Base-by-base conservation (phyloP, 2,329 filamentous ascomycete species). In the Calycina herbarum region DNA sequence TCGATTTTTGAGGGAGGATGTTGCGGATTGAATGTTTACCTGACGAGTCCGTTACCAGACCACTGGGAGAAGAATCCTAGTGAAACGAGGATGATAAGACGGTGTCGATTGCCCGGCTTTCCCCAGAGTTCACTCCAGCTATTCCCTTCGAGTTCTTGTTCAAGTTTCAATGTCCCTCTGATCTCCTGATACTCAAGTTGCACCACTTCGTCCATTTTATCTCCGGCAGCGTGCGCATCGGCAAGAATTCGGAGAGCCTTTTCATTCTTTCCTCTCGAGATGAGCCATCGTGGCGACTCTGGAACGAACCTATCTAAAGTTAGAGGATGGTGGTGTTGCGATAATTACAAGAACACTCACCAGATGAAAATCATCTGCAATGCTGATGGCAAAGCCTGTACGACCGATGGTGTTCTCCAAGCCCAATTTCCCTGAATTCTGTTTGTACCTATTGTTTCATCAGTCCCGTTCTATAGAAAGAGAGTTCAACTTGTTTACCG, bases 31-130 rank as follows among this genome's bases (percentile, higher is more conserved):
- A 51, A 40, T n/a, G 33, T 61, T 59, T 61, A 66, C 64, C 64
- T 66, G 42, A 82, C 79, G 13, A 83, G 72, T 40, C 80, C 81
- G 68, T 86, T 86, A 35, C 84, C 85, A 64, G 80, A 83, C 83
- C 83, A 86, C 69, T 87, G 85, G 8, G 81, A 82, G 77, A 86
- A 86, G 66, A 85, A 77, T 66, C 84, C 84, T 10, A 83, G 78
- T 29, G 80, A 78, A 58, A 86, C 74, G 17, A 83, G 76, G 64
- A 88, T 85, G 59, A 85, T 73, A 35, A 86, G 76, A 45, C 85
- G 79, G 68, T 82, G 81, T 42, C 84, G 80, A 73, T 86, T 87
- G 40, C 83, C 85, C 27, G 79, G 78, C 4, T 82, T 83, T 79
- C 78, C 66, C 78, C 79, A 72, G 82, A 85, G 77, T 65, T 82